These are phyloP conservation scores for Aspergillus nidulans DNA, from an alignment of 495 filamentous ascomycete species.

Conservation along the genomic window DNA sequence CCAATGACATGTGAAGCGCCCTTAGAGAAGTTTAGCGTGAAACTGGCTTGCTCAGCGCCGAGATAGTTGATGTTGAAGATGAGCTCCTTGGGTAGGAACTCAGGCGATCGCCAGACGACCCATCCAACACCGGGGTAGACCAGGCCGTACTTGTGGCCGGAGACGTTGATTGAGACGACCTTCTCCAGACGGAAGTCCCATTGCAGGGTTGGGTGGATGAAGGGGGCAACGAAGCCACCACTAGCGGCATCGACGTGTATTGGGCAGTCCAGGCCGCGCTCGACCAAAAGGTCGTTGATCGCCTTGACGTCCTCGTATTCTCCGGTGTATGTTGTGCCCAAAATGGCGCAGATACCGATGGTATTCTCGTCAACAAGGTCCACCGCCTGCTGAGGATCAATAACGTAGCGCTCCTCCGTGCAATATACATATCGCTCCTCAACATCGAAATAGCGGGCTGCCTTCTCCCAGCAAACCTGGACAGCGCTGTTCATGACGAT, in stretches of 20 bases:
- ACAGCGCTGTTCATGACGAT: constrained; percentile 91
- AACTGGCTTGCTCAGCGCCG: constrained; percentile 87
- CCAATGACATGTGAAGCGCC: constrained; percentile 90
- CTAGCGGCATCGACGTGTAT: constrained; percentile 91
- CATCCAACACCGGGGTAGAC: constrained; percentile 89
- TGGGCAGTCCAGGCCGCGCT: constrained; percentile 68
- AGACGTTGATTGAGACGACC: constrained; percentile 89
- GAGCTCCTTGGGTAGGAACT: constrained; percentile 81
- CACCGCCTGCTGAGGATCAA: constrained; percentile 80
- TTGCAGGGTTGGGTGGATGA: constrained; percentile 69
- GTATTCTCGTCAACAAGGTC: constrained; percentile 88
- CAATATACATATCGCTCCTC: constrained; percentile 89
- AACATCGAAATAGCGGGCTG: constrained; percentile 86
- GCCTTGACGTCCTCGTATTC: constrained; percentile 91
- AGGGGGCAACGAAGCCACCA: constrained; percentile 87
- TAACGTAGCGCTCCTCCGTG: constrained; percentile 73
- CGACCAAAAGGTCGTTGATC: constrained; percentile 75
- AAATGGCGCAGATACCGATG: constrained; percentile 85
- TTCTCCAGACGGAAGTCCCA: constrained; percentile 89
- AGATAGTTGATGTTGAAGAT: constrained; percentile 99
- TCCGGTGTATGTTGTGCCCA: constrained; percentile 90
- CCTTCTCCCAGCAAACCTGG: constrained; percentile 96
- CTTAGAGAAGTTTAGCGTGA: constrained; percentile 94
- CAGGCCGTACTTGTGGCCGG: constrained; percentile 80
- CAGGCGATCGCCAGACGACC: constrained; percentile 81